phyloP scores from a whole-genome alignment of 192 early-diverging fungal genomes.

The Pilobolus umbonatus region DNA sequence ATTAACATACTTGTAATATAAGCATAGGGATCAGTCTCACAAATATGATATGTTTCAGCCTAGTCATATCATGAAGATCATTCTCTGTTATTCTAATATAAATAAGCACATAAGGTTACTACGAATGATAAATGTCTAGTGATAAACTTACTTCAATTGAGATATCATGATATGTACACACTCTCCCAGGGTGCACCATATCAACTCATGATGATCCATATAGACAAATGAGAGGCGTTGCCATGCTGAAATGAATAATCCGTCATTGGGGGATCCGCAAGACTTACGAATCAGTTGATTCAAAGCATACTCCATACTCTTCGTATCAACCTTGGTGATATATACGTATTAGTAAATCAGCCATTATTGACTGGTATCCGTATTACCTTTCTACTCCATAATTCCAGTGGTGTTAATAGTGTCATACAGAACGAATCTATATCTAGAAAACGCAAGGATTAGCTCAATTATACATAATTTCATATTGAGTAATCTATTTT shows the following conservation, averaged over 20 bases:
- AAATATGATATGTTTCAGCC: no score
- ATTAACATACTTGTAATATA: constrained; percentile 1
- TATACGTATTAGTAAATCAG: not conserved
- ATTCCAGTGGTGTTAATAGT: not conserved
- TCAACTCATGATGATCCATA: not conserved
- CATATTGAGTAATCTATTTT: no score
- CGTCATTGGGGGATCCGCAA: not conserved
- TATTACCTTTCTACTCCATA: not conserved
- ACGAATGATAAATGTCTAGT: no score
- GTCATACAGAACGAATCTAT: not conserved
- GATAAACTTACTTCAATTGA: not conserved
- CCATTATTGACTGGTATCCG: not conserved
- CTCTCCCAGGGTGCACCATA: not conserved
- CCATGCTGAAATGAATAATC: not conserved
- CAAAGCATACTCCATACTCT: not conserved
- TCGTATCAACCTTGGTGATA: not conserved
- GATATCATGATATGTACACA: not conserved
- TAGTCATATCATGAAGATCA: no score
- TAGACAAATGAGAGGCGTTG: not conserved
- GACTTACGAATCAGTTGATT: not conserved
- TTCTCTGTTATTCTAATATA: no score
- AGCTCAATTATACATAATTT: no score
- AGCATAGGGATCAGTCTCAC: not conserved
- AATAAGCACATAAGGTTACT: no score
- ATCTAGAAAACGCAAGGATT: not conserved